Conservation (phyloP, 805 yeast genomes). For the Cyberlindnera euphorbiae region DNA sequence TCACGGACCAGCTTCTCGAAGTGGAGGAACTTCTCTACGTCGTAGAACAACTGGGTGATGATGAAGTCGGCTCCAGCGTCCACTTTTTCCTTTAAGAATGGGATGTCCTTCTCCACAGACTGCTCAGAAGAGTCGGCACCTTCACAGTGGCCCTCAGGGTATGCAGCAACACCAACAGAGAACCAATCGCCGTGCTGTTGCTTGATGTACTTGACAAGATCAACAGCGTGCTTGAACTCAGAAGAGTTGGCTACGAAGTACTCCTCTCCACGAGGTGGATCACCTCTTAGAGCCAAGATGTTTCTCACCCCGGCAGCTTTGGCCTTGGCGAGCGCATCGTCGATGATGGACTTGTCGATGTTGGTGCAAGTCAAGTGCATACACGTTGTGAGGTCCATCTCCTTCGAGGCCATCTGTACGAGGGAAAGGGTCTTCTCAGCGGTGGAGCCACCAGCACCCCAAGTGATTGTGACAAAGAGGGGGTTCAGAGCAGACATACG, state of each 20-base stretch:
- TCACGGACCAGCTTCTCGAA: constrained; percentile 54
- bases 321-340: constrained; percentile 70
- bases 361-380: constrained; percentile 96
- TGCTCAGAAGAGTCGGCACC: constrained; percentile 68
- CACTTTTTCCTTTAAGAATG: constrained; percentile 76
- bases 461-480: constrained; percentile 84
- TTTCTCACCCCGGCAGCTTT: constrained; percentile 76
- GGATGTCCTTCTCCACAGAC: constrained; percentile 63
- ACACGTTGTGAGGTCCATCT: constrained; percentile 81
- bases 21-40: constrained; percentile 65
- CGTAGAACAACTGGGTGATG: constrained; percentile 88
- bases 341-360: constrained; percentile 72
- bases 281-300: constrained; percentile 91
- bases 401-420: constrained; percentile 71
- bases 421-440: constrained; percentile 80
- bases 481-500: constrained; percentile 90
- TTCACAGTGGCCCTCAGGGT: constrained; percentile 96
- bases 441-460: constrained; percentile 99
- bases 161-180: constrained; percentile 94
- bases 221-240: constrained; percentile 71
- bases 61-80: constrained; percentile 94
- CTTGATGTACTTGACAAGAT: constrained; percentile 79
- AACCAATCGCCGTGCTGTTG: constrained; percentile 79
- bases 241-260: constrained; percentile 41
- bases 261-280: constrained; percentile 80